A percentile compares a stretch with the other conserved stretches of the same genome.
Evolutionary conservation across 176 grass and related monocot species (phyloP).

Genomic region (Melocanna baccifera): DNA sequence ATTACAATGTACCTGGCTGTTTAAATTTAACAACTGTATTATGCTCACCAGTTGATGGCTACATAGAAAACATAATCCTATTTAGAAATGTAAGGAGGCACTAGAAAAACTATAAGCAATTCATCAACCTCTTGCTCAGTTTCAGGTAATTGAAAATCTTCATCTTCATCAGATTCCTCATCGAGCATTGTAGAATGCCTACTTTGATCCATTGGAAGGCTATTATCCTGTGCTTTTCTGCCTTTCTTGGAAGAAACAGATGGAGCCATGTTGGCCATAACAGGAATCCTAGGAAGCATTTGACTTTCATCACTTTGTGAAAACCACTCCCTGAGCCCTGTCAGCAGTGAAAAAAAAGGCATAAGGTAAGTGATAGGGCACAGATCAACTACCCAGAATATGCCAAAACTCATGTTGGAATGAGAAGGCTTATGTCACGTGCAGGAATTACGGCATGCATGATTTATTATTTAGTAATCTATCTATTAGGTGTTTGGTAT

Average conservation of each 20-base stretch:
- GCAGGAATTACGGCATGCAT: no score
- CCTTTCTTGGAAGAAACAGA: slow-evolving; percentile 67
- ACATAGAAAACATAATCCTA: slow-evolving; percentile 35
- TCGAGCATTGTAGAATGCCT: slow-evolving; percentile 58
- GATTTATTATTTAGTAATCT: no score
- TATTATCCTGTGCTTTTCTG: slow-evolving; percentile 56
- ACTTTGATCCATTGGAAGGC: slow-evolving; percentile 42
- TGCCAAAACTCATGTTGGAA: not conserved
- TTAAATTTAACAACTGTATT: slow-evolving; percentile 38
- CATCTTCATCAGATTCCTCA: slow-evolving; percentile 93
- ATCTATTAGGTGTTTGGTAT: no score
- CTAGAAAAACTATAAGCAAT: slow-evolving; percentile 13
- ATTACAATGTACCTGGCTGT: slow-evolving; percentile 48
- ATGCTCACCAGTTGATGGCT: slow-evolving; percentile 47
- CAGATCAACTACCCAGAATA: not conserved
- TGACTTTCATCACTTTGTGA: slow-evolving; percentile 85
- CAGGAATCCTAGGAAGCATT: slow-evolving; percentile 66
- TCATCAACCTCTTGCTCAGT: slow-evolving; percentile 57
- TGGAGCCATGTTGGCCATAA: slow-evolving; percentile 68
- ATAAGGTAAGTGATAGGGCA: not conserved
- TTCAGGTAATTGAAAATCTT: slow-evolving; percentile 62
- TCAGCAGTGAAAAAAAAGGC: not conserved
- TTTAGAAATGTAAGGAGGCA: slow-evolving; percentile 16
- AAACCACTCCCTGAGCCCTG: slow-evolving; percentile 96
- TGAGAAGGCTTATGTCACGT: not conserved